Percentiles rank a stretch among this genome's conserved stretches.
Evolutionary conservation across 140 eudicot genomes (phyloP).

Genomic region (Stevia rebaudiana): DNA sequence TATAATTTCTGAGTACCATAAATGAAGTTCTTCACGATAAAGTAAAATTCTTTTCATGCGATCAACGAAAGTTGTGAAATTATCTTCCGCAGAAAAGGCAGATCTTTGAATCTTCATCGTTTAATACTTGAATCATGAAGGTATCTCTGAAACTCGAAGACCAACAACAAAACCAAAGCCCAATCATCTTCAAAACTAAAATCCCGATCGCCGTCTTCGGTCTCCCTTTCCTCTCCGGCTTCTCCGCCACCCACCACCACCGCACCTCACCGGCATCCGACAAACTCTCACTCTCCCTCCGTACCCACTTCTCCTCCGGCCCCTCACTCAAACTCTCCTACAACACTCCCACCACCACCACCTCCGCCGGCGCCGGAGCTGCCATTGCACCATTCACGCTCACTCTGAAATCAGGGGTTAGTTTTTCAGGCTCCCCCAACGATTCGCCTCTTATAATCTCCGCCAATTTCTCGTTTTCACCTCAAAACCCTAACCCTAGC

Average conservation of each 20-base stretch:
- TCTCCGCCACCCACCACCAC: constrained; percentile 64
- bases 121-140: constrained; percentile 55
- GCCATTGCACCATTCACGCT: constrained; percentile 41
- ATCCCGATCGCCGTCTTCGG: constrained; percentile 67
- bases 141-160: constrained; percentile 55
- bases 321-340: constrained; percentile 75
- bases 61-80: background rate
- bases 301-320: constrained; percentile 64
- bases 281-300: constrained; percentile 63
- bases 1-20: no score
- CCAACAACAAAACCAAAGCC: constrained; percentile 30
- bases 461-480: constrained; percentile 59
- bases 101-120: background rate
- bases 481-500: constrained; percentile 43
- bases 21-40: no score
- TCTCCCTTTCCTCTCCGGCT: constrained; percentile 70
- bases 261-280: constrained; percentile 24
- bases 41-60: background rate
- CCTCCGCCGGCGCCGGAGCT: constrained; percentile 24
- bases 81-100: background rate
- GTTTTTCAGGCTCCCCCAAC: constrained; percentile 62
- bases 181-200: constrained; percentile 66
- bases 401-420: constrained; percentile 61
- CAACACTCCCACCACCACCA: constrained; percentile 38
- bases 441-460: constrained; percentile 66